Evolutionary conservation across 495 filamentous ascomycete species (phyloP), one percentile per base, ranked within the genome.

Genomic region (Massariosphaeria phaeospora): DNA sequence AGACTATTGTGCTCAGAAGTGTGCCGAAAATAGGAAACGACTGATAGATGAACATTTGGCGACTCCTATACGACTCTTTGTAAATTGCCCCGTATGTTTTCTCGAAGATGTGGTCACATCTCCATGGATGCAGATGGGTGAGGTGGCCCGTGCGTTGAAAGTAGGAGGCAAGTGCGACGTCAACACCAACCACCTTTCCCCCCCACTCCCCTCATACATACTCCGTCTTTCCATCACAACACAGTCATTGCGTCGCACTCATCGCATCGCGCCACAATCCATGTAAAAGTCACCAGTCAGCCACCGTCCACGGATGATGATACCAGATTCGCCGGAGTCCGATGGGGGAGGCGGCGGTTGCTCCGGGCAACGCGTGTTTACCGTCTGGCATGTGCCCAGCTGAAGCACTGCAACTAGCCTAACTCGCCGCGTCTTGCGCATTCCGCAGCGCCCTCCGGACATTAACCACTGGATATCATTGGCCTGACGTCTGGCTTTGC

Each of bases 361-460:
- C 41, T 34, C 21, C 23, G 38, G 33, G 42, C 42, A 55, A 47
- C 42, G n/a, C 15, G 7, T 56, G 53, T 56, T 56, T 48, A 56
- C 36, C 2, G n/a, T 26, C 29, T 29, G 30, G 29, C 41, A 27
- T 45, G 26, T 38, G 25, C 31, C 10, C 20, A 9, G 34, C 23
- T 9, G 29, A 27, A 24, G 10, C 6, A 23, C 34, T 26, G 31
- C 33, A 21, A 27, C 30, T 23, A 45, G 51, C 31, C 42, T 13
- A 21, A 23, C 23, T 18, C 18, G 26, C 55, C 30, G 31, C 21
- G 23, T 27, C 40, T 21, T 25, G 25, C 3, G 18, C 56, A 60
- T 54, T 53, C 56, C 49, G 25, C 17, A 18, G 10, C 18, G 3
- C 25, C 8, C 40, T 21, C 39, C 47, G 39, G 31, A 45, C 2